A percentile compares a stretch with the other conserved stretches of the same genome.
Conservation (phyloP, 495 filamentous ascomycete genomes). For the Bombardia bombarda region DNA sequence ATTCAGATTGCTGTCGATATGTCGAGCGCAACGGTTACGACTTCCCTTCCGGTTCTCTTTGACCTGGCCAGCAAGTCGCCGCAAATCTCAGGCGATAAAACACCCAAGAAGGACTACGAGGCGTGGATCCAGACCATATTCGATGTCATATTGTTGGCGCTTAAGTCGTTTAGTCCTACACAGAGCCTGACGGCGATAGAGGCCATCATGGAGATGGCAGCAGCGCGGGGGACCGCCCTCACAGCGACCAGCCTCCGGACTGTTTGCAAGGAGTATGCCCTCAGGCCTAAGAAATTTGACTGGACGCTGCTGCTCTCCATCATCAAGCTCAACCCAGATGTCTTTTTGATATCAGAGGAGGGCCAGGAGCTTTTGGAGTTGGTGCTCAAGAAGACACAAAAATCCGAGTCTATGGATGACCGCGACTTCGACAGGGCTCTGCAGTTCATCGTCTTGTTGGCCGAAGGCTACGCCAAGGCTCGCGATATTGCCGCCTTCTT, state of each 20-base stretch:
- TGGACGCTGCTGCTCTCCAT: conserved; percentile 57
- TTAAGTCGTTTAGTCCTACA: conserved; percentile 8
- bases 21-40: conserved; percentile 19
- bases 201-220: conserved; percentile 33
- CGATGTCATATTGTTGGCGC: conserved; percentile 32
- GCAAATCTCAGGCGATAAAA: conserved; percentile 43
- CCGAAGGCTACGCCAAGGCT: conserved; percentile 54
- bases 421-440: conserved; percentile 11
- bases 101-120: conserved; percentile 46
- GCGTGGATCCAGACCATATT: conserved; percentile 64
- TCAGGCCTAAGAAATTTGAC: conserved; percentile 33
- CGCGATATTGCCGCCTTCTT: conserved; percentile 62
- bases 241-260: conserved; percentile 25
- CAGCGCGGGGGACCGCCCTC: conserved; percentile 14
- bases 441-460: conserved; percentile 47
- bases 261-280: conserved; percentile 33
- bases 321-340: conserved; percentile 58
- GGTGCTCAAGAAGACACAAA: conserved; percentile 24
- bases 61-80: conserved; percentile 50
- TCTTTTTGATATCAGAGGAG: conserved; percentile 45
- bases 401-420: background rate
- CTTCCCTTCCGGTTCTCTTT: conserved; percentile 43
- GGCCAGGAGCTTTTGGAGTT: conserved; percentile 26
- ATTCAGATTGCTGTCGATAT: conserved; percentile 25
- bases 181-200: conserved; percentile 19